phyloP scores from a whole-genome alignment of 495 filamentous ascomycete genomes.

The Trichoderma asperelloides region DNA sequence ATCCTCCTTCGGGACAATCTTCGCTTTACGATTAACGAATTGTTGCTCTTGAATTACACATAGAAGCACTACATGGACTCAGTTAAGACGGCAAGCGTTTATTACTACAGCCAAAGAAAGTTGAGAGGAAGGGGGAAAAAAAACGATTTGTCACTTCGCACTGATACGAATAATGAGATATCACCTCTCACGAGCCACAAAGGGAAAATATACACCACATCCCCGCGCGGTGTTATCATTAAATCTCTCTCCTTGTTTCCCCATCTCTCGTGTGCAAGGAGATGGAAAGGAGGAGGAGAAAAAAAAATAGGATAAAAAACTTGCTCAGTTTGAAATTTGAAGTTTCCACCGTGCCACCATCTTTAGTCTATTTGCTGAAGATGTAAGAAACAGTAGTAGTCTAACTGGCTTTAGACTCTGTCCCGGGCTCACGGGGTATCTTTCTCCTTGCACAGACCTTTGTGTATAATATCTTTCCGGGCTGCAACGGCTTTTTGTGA shows the following conservation, averaged over 20 bases:
- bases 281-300: background rate
- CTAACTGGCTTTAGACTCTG: conserved; percentile 4
- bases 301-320: background rate
- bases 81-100: background rate
- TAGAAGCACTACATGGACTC: background rate
- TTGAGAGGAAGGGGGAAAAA: background rate
- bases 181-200: background rate
- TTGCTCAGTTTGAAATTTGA: background rate
- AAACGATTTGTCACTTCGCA: background rate
- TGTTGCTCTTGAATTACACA: background rate
- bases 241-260: background rate
- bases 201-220: background rate
- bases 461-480: background rate
- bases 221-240: background rate
- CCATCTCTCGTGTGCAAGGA: no score
- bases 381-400: background rate
- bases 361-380: background rate
- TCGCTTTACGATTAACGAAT: background rate
- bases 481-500: background rate
- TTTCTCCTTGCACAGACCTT: background rate
- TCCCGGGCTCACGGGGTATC: background rate
- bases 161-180: background rate
- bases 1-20: background rate
- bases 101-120: background rate
- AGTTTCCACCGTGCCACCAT: background rate